Evolutionary conservation across 2,329 filamentous ascomycete genomes (phyloP).

Genomic region (Alternaria rosae): DNA sequence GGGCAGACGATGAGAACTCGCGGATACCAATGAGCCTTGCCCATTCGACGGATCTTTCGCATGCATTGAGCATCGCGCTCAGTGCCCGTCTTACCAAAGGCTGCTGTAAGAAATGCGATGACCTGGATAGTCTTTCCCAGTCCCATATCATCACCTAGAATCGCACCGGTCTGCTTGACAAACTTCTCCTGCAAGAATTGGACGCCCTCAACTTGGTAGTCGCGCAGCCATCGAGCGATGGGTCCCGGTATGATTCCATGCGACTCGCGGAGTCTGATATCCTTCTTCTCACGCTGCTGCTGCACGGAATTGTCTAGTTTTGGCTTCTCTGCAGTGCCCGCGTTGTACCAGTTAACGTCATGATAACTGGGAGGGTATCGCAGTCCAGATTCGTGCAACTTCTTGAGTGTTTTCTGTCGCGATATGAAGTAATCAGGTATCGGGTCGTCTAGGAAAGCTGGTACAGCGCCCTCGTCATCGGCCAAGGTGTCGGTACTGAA

Average conservation of each 20-base stretch:
- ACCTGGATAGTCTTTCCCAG: slow-evolving; percentile 97
- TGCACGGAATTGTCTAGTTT: slow-evolving; percentile 67
- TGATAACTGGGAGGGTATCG: slow-evolving; percentile 79
- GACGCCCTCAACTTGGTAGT: slow-evolving; percentile 88
- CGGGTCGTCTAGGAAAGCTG: slow-evolving; percentile 67
- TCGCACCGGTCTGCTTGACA: slow-evolving; percentile 87
- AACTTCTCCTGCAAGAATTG: slow-evolving; percentile 88
- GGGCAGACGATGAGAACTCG: slow-evolving; percentile 86
- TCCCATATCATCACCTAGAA: slow-evolving; percentile 97
- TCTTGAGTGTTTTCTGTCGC: slow-evolving; percentile 73
- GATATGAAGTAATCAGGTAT: slow-evolving; percentile 52
- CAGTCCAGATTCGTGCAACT: slow-evolving; percentile 72
- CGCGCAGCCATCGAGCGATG: slow-evolving; percentile 88
- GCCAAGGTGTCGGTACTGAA: slow-evolving; percentile 32
- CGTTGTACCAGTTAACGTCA: slow-evolving; percentile 72
- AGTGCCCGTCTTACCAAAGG: slow-evolving; percentile 93
- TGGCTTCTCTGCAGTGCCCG: slow-evolving; percentile 72
- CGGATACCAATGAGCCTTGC: slow-evolving; percentile 75
- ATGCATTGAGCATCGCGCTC: slow-evolving; percentile 85
- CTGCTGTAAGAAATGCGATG: slow-evolving; percentile 86
- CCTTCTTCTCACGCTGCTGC: slow-evolving; percentile 74
- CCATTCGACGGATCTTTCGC: slow-evolving; percentile 77
- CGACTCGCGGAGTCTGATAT: slow-evolving; percentile 77
- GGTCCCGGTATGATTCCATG: slow-evolving; percentile 84
- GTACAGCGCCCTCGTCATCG: slow-evolving; percentile 58